These are phyloP conservation scores for Coemansia sp. DNA, from an alignment of 192 early-diverging fungal species.

Conservation along the genomic window DNA sequence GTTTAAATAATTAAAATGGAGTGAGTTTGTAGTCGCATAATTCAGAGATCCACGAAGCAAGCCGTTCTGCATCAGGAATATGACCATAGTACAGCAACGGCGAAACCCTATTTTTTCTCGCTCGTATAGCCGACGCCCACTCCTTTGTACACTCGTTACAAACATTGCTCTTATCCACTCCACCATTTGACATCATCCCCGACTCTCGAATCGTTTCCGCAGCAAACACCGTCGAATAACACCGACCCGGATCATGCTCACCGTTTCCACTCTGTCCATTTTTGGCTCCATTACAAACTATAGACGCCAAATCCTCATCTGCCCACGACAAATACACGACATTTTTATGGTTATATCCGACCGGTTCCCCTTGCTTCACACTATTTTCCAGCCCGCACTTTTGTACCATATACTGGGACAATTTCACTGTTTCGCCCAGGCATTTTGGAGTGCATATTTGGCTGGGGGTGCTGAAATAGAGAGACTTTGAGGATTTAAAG, in stretches of 20 bases:
- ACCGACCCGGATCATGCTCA: constrained; percentile 19
- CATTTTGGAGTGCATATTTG: constrained; percentile 35
- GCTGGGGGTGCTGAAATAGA: constrained; percentile 47
- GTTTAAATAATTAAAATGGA: constrained; percentile 2
- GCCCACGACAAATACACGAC: constrained; percentile 50
- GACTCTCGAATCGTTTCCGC: constrained; percentile 36
- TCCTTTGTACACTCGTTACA: constrained; percentile 41
- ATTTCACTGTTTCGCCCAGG: constrained; percentile 30
- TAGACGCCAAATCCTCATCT: constrained; percentile 17
- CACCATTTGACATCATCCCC: constrained; percentile 4
- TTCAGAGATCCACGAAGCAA: constrained; percentile 51
- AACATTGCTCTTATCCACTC: constrained; percentile 12
- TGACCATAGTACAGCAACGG: constrained; percentile 53
- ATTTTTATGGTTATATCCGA: constrained; percentile 48
- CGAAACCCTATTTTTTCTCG: constrained; percentile 29
- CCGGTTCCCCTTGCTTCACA: constrained; percentile 17
- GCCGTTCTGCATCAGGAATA: constrained; percentile 38
- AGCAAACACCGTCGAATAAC: constrained; percentile 39
- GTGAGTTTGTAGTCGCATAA: constrained; percentile 41
- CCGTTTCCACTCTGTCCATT: neutral
- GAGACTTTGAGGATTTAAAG: constrained; percentile 24
- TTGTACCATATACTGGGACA: constrained; percentile 39
- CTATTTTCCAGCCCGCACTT: constrained; percentile 23
- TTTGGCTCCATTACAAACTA: constrained; percentile 35
- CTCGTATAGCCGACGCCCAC: constrained; percentile 31